phyloP scores from a whole-genome alignment of 768 basidiomycete species.

The Suillus brevipes region DNA sequence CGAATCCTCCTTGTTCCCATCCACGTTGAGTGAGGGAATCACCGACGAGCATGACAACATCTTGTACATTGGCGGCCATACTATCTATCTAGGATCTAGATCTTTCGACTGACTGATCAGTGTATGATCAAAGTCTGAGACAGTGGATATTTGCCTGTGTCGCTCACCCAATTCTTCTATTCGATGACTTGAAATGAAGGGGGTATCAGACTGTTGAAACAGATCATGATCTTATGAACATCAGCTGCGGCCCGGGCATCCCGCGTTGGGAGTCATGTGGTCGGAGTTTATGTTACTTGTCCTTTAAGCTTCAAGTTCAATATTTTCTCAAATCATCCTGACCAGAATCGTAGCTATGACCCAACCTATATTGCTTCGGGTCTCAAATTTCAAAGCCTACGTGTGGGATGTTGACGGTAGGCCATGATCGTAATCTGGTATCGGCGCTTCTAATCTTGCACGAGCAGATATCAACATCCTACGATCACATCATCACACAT shows the following conservation, averaged over 20 bases:
- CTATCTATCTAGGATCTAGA: background rate
- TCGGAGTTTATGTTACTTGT: background rate
- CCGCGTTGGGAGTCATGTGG: constrained; percentile 9
- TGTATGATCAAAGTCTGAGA: background rate
- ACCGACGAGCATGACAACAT: constrained; percentile 74
- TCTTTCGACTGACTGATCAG: background rate
- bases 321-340: background rate
- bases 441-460: constrained; percentile 5
- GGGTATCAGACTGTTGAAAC: background rate
- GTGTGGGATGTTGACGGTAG: constrained; percentile 89
- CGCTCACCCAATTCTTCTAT: background rate
- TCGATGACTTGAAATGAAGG: background rate
- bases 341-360: constrained; percentile 1
- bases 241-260: constrained; percentile 6
- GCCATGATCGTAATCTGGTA: constrained; percentile 10
- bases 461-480: constrained; percentile 73
- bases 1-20: constrained; percentile 64
- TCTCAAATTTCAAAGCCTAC: constrained; percentile 78
- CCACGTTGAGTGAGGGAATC: constrained; percentile 78
- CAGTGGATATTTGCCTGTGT: background rate
- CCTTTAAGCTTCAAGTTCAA: background rate
- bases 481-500: constrained; percentile 78
- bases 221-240: constrained; percentile 8
- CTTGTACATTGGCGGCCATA: constrained; percentile 64
- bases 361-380: constrained; percentile 54